These are phyloP conservation scores for Fusarium buharicum DNA, from an alignment of 2,329 filamentous ascomycete genomes.

Conservation along the genomic window DNA sequence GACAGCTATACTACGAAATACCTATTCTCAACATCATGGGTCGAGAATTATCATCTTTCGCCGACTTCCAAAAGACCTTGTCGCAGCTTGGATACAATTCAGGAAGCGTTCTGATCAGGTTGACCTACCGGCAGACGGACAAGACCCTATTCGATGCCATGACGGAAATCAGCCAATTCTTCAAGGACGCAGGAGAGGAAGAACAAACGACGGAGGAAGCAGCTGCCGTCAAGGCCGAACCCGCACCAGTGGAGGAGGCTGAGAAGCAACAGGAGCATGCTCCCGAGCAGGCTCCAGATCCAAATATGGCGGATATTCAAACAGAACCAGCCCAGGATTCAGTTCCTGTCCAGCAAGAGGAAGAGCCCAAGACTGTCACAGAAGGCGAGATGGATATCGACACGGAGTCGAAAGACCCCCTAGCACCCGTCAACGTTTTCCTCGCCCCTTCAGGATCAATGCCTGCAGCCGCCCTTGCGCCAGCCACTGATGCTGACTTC, in stretches of 20 bases:
- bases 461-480: conserved; percentile 76
- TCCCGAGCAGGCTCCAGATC: conserved; percentile 30
- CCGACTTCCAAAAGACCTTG: conserved; percentile 88
- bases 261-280: conserved; percentile 21
- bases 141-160: conserved; percentile 87
- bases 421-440: conserved; percentile 75
- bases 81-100: conserved; percentile 87
- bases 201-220: conserved; percentile 19
- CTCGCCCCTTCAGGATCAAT: conserved; percentile 78
- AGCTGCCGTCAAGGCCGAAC: conserved; percentile 10
- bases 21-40: conserved; percentile 87
- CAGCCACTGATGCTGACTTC: conserved; percentile 79
- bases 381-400: conserved; percentile 40
- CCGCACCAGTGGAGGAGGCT: conserved; percentile 14
- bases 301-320: conserved; percentile 39
- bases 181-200: conserved; percentile 62
- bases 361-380: not conserved
- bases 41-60: conserved; percentile 78
- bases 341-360: conserved; percentile 13
- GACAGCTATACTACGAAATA: conserved; percentile 87
- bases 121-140: conserved; percentile 80
- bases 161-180: conserved; percentile 80
- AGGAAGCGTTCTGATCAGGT: conserved; percentile 80
- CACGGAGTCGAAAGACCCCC: conserved; percentile 46
- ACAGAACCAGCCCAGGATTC: conserved; percentile 11